Evolutionary conservation across 768 basidiomycete genomes (phyloP), one percentile per base, ranked within the genome.

Genomic region (Megacollybia marginata): DNA sequence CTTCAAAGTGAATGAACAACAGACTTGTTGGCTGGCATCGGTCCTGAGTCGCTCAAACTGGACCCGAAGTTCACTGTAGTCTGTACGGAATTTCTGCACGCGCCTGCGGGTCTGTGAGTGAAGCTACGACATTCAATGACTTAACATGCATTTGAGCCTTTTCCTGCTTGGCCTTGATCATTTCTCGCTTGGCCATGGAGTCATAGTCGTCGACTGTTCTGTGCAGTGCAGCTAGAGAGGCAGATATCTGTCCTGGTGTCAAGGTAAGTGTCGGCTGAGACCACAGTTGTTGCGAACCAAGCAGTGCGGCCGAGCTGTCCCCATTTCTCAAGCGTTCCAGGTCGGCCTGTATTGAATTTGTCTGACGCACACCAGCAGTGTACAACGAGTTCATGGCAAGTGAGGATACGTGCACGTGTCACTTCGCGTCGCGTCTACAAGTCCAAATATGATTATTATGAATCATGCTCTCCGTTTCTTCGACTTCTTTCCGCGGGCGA

Each of bases 161-260:
- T 70, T 97, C 95, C 66, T 93, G 85, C 69, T 96, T 98, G 42
- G 89, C 83, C 57, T 89, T 92, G 47, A 98, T 93, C 61, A 96
- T 92, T 67, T 99, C 96, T 54, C 94, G 77, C 70, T 86, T 90
- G 0, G 90, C 92, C 89, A 98, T 93, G 9, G 88, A 86, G 59
- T 97, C 94, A 61, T 95, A 98, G 62, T 99, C 96, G 53, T 97
- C 94, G 54, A 98, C 85, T 48, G 96, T 93, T 50, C 96, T 72
- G 46, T 89, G 85, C 78, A 98, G 85, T 2, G 92, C 93, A 23
- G 92, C 82, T n/a, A 99, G 73, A 9, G 92, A 93, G n/a, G 94
- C 93, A 32, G 91, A 90, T 67, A 99, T 92, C 78, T 98, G 95
- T 66, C 94, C 94, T 94, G 73, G 67, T 58, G 53, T 54, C 52